Conservation (phyloP, 2,329 filamentous ascomycete genomes). For the Fusarium pininemorale region DNA sequence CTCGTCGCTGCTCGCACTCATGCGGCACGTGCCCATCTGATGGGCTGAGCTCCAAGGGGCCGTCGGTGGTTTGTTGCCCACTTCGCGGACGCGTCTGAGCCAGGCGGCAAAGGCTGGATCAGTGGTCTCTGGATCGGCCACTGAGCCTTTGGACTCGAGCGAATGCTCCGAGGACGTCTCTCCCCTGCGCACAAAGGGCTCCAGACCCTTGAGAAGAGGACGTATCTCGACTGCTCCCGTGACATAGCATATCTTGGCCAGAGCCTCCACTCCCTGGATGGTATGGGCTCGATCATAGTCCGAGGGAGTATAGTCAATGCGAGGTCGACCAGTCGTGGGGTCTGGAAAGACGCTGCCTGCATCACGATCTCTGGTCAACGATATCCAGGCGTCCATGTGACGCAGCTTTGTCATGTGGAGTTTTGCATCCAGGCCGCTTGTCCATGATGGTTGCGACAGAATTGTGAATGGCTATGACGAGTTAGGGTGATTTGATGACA, state of each 20-base stretch:
- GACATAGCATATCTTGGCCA: slow-evolving; percentile 81
- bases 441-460: slow-evolving; percentile 72
- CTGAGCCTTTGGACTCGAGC: slow-evolving; percentile 24
- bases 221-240: slow-evolving; percentile 84
- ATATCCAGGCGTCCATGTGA: slow-evolving; percentile 77
- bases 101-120: slow-evolving; percentile 70
- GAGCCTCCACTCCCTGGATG: slow-evolving; percentile 74
- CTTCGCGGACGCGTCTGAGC: slow-evolving; percentile 60
- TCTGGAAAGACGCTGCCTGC: slow-evolving; percentile 79
- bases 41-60: slow-evolving; percentile 75
- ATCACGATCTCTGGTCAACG: slow-evolving; percentile 79
- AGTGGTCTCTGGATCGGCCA: slow-evolving; percentile 57
- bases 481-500: slow-evolving; percentile 19
- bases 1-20: slow-evolving; percentile 63
- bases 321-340: slow-evolving; percentile 68
- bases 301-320: slow-evolving; percentile 76
- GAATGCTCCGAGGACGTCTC: slow-evolving; percentile 29
- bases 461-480: slow-evolving; percentile 67
- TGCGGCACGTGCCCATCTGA: slow-evolving; percentile 82
- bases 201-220: slow-evolving; percentile 67
- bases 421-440: slow-evolving; percentile 76
- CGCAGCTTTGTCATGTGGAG: slow-evolving; percentile 73
- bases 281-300: slow-evolving; percentile 77
- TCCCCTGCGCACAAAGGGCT: slow-evolving; percentile 63
- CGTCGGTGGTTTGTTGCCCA: slow-evolving; percentile 61